These are phyloP conservation scores for Rhizophagus clarus DNA, from an alignment of 192 early-diverging fungal species.

Conservation along the genomic window DNA sequence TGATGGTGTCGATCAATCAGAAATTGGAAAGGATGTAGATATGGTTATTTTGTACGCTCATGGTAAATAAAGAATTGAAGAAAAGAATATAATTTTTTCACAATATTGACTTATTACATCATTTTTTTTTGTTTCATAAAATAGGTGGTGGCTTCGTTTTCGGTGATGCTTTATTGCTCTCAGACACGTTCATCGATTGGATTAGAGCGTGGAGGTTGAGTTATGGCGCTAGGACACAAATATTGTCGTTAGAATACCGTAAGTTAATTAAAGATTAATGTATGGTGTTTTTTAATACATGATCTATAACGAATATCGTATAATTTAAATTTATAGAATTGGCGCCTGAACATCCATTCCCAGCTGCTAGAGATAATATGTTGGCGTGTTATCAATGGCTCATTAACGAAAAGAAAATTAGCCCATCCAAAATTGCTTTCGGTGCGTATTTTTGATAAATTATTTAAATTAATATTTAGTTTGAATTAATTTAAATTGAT, in stretches of 20 bases:
- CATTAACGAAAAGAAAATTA: slow-evolving; percentile 12
- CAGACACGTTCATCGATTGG: slow-evolving; percentile 9
- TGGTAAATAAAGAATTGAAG: slow-evolving; percentile 16
- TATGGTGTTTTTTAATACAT: too few relatives aligned
- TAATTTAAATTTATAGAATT: not conserved
- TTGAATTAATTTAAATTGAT: too few relatives aligned
- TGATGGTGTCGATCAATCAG: not conserved
- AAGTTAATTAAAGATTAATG: not conserved
- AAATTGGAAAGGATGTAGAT: slow-evolving; percentile 27
- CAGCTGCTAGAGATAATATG: slow-evolving; percentile 13
- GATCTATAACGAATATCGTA: too few relatives aligned
- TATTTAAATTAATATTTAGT: too few relatives aligned
- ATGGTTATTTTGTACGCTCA: slow-evolving; percentile 25
- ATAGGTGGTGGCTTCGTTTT: slow-evolving; percentile 14
- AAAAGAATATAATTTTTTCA: not conserved
- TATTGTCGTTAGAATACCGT: slow-evolving; percentile 22
- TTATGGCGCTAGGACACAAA: slow-evolving; percentile 19
- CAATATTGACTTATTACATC: not conserved
- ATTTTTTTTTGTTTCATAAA: not conserved
- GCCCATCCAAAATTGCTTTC: slow-evolving; percentile 19
- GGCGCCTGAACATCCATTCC: slow-evolving; percentile 16
- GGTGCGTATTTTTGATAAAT: not conserved
- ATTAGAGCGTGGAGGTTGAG: slow-evolving; percentile 19
- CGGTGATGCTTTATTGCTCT: not conserved
- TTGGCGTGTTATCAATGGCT: slow-evolving; percentile 23